Evolutionary conservation across 108 stramenopile species (phyloP), one percentile per base, ranked within the genome.

Genomic region (Fistulifera solaris): DNA sequence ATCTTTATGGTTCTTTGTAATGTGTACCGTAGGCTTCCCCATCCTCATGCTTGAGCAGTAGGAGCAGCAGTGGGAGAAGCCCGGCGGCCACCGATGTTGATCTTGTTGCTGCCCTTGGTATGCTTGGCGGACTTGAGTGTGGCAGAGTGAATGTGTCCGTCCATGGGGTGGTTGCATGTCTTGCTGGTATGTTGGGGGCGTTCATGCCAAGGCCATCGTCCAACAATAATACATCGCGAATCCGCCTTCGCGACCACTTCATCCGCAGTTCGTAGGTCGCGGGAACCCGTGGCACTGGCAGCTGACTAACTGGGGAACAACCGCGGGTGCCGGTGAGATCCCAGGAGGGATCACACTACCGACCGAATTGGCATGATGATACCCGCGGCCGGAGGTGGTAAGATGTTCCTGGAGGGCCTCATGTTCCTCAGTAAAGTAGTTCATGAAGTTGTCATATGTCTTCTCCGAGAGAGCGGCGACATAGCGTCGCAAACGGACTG

Each of bases 201-300:
- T 63, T 55, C 17, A 2, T 18, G 38, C 47, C 25, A 3, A 65
- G n/a, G 3, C 63, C 63, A 43, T 57, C 28, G 56, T 22, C 55
- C 63, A 57, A 27, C 63, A 65, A 40, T 65, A 57, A 13, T 15
- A 11, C 31, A 35, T 35, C 31, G 3, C 8, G 31, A 35, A 35
- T 6, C 8, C 31, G 31, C 31, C 31, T 6, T 8, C 31, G 31
- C 8, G 31, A 35, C 31, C 8, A 8, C 31, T 35, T 35, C 31
- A 8, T n/a, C n/a, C n/a, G n/a, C n/a, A 35, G 8, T 8, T 35
- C 8, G 31, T 35, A 6, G 31, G 8, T 8, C 31, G 31, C 31
- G 6, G 31, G 31, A 35, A 35, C 6, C 31, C 8, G 31, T 35
- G 31, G 31, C 31, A 35, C 31, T 8, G 31, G 31, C n/a, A n/a